Evolutionary conservation across 257 asterid genomes (phyloP).

Genomic region (Salvia rosmarinus): DNA sequence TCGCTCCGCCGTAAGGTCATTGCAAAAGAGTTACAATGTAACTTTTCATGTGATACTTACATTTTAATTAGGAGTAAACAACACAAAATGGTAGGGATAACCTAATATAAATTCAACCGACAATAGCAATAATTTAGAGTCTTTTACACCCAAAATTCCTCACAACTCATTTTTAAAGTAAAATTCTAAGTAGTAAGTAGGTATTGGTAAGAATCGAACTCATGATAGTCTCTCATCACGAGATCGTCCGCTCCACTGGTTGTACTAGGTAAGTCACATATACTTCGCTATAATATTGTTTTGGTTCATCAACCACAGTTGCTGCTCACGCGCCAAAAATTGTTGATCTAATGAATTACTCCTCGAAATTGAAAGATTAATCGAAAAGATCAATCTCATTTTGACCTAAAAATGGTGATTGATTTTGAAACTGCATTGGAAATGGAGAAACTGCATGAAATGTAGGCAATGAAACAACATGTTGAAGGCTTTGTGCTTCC

Average conservation of each 20-base stretch:
- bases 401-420: slow-evolving; percentile 16
- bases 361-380: slow-evolving; percentile 39
- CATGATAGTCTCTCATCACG: not conserved
- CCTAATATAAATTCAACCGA: not conserved
- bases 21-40: too few species aligned
- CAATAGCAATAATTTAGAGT: too few species aligned
- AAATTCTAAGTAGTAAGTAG: not conserved
- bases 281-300: slow-evolving; percentile 72
- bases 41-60: not conserved
- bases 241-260: not conserved
- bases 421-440: slow-evolving; percentile 33
- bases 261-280: slow-evolving; percentile 38
- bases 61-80: not conserved
- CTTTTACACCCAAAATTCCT: not conserved
- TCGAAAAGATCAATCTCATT: slow-evolving; percentile 46
- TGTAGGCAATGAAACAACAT: slow-evolving; percentile 34
- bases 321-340: slow-evolving; percentile 52
- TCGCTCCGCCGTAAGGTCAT: too few species aligned
- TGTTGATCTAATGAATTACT: slow-evolving; percentile 44
- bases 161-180: not conserved
- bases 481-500: slow-evolving; percentile 22
- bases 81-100: not conserved
- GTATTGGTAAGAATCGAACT: not conserved
- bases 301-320: slow-evolving; percentile 68
- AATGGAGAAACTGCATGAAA: slow-evolving; percentile 50